Conservation (phyloP, 768 basidiomycete genomes). For the Tephrocybe sp. region DNA sequence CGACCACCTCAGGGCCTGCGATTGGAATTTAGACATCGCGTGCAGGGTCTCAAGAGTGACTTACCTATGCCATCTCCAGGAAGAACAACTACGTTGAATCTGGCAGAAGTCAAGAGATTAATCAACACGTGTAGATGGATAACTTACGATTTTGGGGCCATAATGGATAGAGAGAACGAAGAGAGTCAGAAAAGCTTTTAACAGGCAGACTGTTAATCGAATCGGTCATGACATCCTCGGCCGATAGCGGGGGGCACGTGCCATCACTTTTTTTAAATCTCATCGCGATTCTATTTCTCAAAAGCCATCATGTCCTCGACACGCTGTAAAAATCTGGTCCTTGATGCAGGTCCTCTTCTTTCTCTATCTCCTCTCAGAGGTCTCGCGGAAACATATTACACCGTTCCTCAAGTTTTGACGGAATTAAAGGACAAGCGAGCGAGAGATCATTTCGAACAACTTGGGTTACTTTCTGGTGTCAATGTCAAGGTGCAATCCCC, state of each 20-base stretch:
- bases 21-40: slow-evolving; percentile 11
- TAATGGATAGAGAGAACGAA: slow-evolving; percentile 14
- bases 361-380: slow-evolving; percentile 89
- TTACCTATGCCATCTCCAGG: slow-evolving; percentile 97
- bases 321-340: slow-evolving; percentile 75
- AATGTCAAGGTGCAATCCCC: slow-evolving; percentile 69
- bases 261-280: slow-evolving; percentile 14
- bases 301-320: slow-evolving; percentile 21
- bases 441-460: slow-evolving; percentile 78
- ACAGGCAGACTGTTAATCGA: slow-evolving; percentile 11
- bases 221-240: slow-evolving; percentile 14
- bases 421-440: slow-evolving; percentile 90
- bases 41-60: neutral
- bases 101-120: slow-evolving; percentile 25
- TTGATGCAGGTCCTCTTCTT: slow-evolving; percentile 92
- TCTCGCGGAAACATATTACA: slow-evolving; percentile 80
- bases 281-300: slow-evolving; percentile 8
- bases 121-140: neutral
- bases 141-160: slow-evolving; percentile 45
- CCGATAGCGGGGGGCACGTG: slow-evolving; percentile 17
- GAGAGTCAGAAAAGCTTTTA: slow-evolving; percentile 3
- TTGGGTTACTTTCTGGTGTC: slow-evolving; percentile 75
- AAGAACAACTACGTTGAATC: slow-evolving; percentile 86
- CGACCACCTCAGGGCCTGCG: slow-evolving; percentile 85
- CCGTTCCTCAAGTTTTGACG: slow-evolving; percentile 85